Evolutionary conservation across 495 filamentous ascomycete species (phyloP).

Genomic region (Annulohypoxylon moriforme): DNA sequence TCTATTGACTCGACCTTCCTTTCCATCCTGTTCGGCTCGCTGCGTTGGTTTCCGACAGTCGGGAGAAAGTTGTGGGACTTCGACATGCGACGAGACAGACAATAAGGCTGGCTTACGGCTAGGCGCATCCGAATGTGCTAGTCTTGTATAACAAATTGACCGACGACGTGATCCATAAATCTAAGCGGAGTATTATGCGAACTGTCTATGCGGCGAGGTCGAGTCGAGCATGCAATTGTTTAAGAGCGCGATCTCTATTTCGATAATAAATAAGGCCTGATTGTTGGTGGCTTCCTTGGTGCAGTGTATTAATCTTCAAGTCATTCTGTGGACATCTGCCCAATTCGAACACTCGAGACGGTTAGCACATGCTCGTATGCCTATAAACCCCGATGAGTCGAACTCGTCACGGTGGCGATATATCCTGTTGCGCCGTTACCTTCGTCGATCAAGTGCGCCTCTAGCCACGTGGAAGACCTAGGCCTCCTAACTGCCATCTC

Average conservation of each 20-base stretch:
- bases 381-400: no score
- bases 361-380: no score
- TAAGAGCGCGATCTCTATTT: neutral
- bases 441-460: neutral
- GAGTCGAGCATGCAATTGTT: neutral
- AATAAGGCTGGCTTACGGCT: constrained; percentile 28
- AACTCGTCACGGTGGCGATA: no score
- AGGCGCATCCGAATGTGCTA: constrained; percentile 27
- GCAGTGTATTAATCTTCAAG: no score
- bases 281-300: neutral
- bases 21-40: constrained; percentile 9
- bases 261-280: neutral
- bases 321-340: no score
- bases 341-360: no score
- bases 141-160: constrained; percentile 3
- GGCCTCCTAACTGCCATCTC: neutral
- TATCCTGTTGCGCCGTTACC: no score
- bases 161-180: neutral
- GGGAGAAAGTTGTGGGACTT: constrained; percentile 23
- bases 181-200: neutral
- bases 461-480: neutral
- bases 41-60: constrained; percentile 21
- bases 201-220: neutral
- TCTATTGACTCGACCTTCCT: neutral
- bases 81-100: constrained; percentile 20